A percentile compares a stretch with the other conserved stretches of the same genome.
These are phyloP conservation scores for Daedaleopsis sinensis DNA, from an alignment of 768 basidiomycete species.

Conservation along the genomic window DNA sequence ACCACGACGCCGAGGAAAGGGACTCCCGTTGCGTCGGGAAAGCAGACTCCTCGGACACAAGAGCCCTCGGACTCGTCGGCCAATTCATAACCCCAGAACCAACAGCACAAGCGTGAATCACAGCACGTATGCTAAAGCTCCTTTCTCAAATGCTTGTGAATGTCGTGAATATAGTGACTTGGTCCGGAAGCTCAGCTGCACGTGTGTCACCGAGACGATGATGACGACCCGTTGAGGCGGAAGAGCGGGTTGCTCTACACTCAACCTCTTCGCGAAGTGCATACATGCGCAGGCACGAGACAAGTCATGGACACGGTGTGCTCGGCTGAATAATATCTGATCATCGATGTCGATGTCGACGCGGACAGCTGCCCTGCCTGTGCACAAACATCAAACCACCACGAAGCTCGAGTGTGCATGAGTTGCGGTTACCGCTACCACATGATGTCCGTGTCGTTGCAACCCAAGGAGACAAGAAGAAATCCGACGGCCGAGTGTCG, in stretches of 20 bases:
- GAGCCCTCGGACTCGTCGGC: not conserved
- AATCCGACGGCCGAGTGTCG: too few relatives aligned
- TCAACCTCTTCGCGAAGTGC: not conserved
- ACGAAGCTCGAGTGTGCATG: not conserved
- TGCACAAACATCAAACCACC: not conserved
- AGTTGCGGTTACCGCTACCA: too few relatives aligned
- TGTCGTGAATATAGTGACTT: too few relatives aligned
- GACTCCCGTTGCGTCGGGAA: constrained; percentile 6
- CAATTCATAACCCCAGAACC: not conserved
- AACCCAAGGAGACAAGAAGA: too few relatives aligned
- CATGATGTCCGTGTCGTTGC: too few relatives aligned
- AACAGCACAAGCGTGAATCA: not conserved
- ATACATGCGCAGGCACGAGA: not conserved
- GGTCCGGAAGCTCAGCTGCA: not conserved
- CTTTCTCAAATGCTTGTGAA: too few relatives aligned
- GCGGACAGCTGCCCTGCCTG: not conserved
- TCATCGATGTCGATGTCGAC: not conserved
- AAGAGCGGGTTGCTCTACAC: not conserved
- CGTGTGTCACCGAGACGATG: not conserved
- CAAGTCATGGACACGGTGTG: not conserved
- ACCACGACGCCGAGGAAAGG: constrained; percentile 9
- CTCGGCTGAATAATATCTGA: not conserved
- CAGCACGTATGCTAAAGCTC: too few relatives aligned
- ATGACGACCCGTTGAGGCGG: not conserved
- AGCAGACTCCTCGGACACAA: not conserved